Percentiles rank a stretch among this genome's conserved stretches.
These are phyloP conservation scores for Xylaria sp. DNA, from an alignment of 2,329 filamentous ascomycete species.

Conservation along the genomic window DNA sequence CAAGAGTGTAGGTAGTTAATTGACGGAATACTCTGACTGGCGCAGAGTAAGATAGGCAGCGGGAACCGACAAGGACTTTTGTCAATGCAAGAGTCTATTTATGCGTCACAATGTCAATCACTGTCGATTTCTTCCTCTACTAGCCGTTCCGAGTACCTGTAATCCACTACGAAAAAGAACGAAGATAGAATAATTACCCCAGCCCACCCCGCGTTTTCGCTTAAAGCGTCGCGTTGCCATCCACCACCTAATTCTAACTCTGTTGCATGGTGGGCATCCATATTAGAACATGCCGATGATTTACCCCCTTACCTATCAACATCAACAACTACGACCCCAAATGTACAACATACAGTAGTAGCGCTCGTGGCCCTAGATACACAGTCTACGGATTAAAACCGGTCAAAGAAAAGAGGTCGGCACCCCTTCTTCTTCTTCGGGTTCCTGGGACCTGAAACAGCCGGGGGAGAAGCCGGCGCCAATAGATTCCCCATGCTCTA, in stretches of 20 bases:
- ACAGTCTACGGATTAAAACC: background rate
- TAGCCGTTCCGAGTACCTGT: conserved; percentile 3
- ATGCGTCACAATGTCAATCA: conserved; percentile 12
- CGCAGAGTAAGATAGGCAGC: background rate
- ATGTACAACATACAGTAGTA: conserved; percentile 16
- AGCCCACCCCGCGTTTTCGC: conserved; percentile 37
- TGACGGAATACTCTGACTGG: background rate
- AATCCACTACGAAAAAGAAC: background rate
- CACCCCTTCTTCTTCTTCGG: conserved; percentile 10
- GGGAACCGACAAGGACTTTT: background rate
- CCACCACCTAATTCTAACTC: background rate
- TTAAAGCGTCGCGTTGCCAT: conserved; percentile 17
- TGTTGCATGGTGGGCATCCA: background rate
- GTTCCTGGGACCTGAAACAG: conserved; percentile 33
- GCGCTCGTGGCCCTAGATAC: conserved; percentile 4
- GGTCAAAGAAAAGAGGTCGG: conserved; percentile 11
- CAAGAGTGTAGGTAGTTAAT: background rate
- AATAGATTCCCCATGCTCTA: background rate
- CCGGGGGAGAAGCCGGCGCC: conserved; percentile 21
- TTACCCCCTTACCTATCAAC: background rate
- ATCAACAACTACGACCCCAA: background rate
- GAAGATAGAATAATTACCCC: conserved; percentile 13
- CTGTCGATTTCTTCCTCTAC: background rate
- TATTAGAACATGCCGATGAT: background rate
- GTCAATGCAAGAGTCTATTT: conserved; percentile 10